phyloP scores from a whole-genome alignment of 441 rosid genomes.

The Pelargonium citronellum region DNA sequence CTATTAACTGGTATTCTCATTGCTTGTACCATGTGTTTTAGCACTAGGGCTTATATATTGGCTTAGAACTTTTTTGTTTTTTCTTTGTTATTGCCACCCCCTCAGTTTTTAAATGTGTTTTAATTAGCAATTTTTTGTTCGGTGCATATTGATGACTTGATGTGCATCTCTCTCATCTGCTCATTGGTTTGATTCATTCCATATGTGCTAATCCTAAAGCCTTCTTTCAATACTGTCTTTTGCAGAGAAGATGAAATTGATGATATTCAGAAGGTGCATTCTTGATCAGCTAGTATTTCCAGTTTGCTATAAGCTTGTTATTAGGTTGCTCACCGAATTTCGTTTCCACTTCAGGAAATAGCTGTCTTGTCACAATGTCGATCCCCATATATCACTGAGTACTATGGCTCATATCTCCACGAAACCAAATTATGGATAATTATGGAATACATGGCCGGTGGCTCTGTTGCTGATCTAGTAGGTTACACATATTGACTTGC shows the following conservation, averaged over 20 bases:
- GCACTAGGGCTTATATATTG: background rate
- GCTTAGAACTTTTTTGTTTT: background rate
- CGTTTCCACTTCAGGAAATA: slow-evolving; percentile 68
- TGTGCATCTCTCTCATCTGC: slow-evolving; percentile 6
- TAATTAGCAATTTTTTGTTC: background rate
- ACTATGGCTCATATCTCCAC: slow-evolving; percentile 94
- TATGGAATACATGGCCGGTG: slow-evolving; percentile 99
- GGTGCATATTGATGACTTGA: background rate
- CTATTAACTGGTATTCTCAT: background rate
- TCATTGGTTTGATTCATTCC: background rate
- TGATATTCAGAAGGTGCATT: slow-evolving; percentile 88
- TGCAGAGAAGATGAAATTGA: slow-evolving; percentile 98
- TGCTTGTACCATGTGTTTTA: background rate
- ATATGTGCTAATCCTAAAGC: slow-evolving; percentile 14
- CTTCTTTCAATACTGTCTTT: slow-evolving; percentile 16
- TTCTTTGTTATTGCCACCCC: too few species aligned
- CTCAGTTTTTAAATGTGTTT: background rate
- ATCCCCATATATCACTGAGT: slow-evolving; percentile 89
- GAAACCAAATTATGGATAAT: slow-evolving; percentile 98
- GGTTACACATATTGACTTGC: slow-evolving; percentile 38
- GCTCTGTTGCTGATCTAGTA: slow-evolving; percentile 99
- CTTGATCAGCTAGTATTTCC: slow-evolving; percentile 16
- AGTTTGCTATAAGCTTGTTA: slow-evolving; percentile 16
- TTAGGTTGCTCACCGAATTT: slow-evolving; percentile 30
- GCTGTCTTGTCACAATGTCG: slow-evolving; percentile 97